phyloP scores from a whole-genome alignment of 2,329 filamentous ascomycete species.

The Ceratocystis diversiconidia region DNA sequence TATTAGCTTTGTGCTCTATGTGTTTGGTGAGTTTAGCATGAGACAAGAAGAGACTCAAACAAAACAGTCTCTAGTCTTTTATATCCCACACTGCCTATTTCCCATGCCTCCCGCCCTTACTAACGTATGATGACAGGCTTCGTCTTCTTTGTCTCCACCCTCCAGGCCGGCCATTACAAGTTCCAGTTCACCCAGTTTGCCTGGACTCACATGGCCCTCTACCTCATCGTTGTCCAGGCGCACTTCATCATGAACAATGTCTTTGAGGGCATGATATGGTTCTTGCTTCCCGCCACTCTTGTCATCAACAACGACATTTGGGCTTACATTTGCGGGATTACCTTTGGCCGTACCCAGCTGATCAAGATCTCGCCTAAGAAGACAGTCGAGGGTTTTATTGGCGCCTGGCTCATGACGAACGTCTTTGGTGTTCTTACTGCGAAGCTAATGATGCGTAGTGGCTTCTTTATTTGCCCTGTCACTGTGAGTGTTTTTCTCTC shows the following conservation, averaged over 20 bases:
- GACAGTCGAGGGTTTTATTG: conserved; percentile 94
- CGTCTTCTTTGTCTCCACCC: conserved; percentile 90
- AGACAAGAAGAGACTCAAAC: too few species aligned
- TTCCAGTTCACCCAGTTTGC: conserved; percentile 99
- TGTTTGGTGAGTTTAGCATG: conserved; percentile 55
- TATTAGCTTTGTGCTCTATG: conserved; percentile 96
- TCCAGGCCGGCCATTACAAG: conserved; percentile 90
- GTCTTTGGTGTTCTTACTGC: conserved; percentile 71
- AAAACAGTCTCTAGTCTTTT: not conserved
- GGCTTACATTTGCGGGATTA: conserved; percentile 93
- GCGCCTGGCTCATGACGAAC: conserved; percentile 90
- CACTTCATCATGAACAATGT: conserved; percentile 99
- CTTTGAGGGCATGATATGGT: conserved; percentile 99
- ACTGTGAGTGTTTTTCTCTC: conserved; percentile 40
- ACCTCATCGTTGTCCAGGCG: conserved; percentile 91
- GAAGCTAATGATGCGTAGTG: conserved; percentile 73
- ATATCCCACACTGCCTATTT: conserved; percentile 22
- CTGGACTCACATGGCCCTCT: conserved; percentile 98
- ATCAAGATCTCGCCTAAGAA: conserved; percentile 99
- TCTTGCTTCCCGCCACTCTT: conserved; percentile 85
- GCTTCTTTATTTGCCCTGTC: conserved; percentile 97
- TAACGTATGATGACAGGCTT: conserved; percentile 47
- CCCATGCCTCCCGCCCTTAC: not conserved
- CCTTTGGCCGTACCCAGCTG: conserved; percentile 87
- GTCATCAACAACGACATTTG: conserved; percentile 99